Base-by-base conservation (phyloP, 805 yeast species). In the Starmerella floricola region DNA sequence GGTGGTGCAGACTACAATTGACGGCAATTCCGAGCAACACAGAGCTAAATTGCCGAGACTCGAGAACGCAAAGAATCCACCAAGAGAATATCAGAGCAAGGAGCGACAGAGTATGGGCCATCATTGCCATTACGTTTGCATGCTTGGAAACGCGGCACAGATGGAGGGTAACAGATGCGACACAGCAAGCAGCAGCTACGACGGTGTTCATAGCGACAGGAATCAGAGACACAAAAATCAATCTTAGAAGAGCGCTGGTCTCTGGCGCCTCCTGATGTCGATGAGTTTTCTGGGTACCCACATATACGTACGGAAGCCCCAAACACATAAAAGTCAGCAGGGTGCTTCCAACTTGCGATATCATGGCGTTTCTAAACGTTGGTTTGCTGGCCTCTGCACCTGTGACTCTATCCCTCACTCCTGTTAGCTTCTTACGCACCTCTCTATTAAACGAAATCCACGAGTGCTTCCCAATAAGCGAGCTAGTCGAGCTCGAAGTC, bases 401-500 rank as follows among this genome's bases (percentile, higher is more conserved):
- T 30, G 17, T 21, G 8, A 23, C 33, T 63, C 59, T 68, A 63
- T 56, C 72, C 62, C 80, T 83, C 65, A 74, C 81, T 33, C 97
- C 96, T 15, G 95, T 86, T 50, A 80, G 71, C 56, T 81, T 73
- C 11, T 88, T 78, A 59, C 95, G 71, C 2, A 79, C 69, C 42
- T 68, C 65, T 53, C 86, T 74, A 0, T 71, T 71, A 53, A 64
- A 75, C 1, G 68, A 70, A 26, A 74, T 67, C 95, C 95, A 85
- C 0, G 91, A 79, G 45, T 40, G 38, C 8, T 72, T 68, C 15
- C 57, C 54, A 45, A 12, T 69, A 62, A 67, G 2, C 17, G 30
- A 11, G 16, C 28, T 12, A 8, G 19, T 8, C 6, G 19, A 3
- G 3, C 24, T 6, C 2, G 38, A 21, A 2, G 36, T 32, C 12